A percentile compares a stretch with the other conserved stretches of the same genome.
phyloP scores from a whole-genome alignment of 2,329 filamentous ascomycete species.

The Nemania serpens region DNA sequence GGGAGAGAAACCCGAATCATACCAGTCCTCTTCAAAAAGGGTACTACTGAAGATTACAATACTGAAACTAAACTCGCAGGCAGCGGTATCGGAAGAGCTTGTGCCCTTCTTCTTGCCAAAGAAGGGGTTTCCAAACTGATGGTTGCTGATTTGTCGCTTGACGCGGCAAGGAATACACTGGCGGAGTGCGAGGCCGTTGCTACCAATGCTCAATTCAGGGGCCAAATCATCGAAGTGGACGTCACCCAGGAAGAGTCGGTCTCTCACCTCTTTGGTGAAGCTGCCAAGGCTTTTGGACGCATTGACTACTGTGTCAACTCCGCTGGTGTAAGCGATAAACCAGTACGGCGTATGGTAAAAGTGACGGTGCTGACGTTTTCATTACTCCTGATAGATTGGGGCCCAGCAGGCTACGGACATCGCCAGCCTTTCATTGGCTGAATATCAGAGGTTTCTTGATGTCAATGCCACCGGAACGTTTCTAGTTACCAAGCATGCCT shows the following conservation, averaged over 20 bases:
- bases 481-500: not conserved
- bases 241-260: not conserved
- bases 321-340: conserved; percentile 5
- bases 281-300: not conserved
- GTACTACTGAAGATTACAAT: too few species aligned
- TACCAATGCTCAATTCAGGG: not conserved
- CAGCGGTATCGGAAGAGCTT: not conserved
- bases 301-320: conserved; percentile 26
- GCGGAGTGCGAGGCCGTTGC: not conserved
- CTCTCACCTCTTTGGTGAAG: not conserved
- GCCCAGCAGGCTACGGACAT: not conserved
- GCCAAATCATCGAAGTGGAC: not conserved
- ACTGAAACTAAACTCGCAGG: not conserved
- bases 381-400: not conserved
- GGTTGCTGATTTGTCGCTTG: not conserved
- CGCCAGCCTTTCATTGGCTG: not conserved
- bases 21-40: too few species aligned
- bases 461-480: not conserved
- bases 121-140: not conserved
- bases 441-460: not conserved
- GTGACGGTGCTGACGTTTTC: too few species aligned
- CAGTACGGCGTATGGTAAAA: too few species aligned
- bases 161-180: not conserved
- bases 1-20: too few species aligned
- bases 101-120: not conserved